phyloP scores from a whole-genome alignment of 2,329 filamentous ascomycete genomes.

The Penicillium sclerotigenum region DNA sequence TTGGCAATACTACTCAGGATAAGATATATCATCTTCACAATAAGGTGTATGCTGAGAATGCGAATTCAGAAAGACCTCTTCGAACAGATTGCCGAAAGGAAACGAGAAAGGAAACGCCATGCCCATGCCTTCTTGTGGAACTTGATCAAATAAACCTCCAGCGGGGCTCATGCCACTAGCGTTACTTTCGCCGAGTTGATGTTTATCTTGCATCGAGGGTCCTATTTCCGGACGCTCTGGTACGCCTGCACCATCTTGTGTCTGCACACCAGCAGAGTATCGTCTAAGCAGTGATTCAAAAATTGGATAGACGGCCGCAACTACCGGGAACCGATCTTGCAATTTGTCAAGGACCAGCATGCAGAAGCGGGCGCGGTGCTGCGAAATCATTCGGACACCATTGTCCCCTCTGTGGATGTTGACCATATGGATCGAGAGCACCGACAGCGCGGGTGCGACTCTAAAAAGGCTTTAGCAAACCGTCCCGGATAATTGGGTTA shows the following conservation, averaged over 20 bases:
- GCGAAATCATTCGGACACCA: conserved; percentile 19
- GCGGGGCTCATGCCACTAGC: not conserved
- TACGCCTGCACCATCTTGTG: not conserved
- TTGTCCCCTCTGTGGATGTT: conserved; percentile 16
- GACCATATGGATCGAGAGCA: conserved; percentile 15
- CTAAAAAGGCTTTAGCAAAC: conserved; percentile 3
- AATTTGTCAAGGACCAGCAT: conserved; percentile 25
- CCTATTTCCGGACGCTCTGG: not conserved
- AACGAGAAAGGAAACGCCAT: conserved; percentile 12
- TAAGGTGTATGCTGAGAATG: not conserved
- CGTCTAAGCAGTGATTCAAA: conserved; percentile 11
- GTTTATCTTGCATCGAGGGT: not conserved
- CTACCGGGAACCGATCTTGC: conserved; percentile 19
- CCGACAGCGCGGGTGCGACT: conserved; percentile 12
- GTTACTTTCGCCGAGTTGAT: not conserved
- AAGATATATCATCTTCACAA: not conserved
- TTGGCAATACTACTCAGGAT: not conserved
- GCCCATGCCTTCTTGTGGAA: conserved; percentile 6
- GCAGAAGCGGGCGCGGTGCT: conserved; percentile 25
- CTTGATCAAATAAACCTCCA: conserved; percentile 2
- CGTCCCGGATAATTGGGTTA: not conserved
- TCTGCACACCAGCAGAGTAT: not conserved
- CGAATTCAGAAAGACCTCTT: conserved; percentile 13
- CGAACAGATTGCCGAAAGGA: conserved; percentile 13
- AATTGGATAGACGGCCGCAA: conserved; percentile 14